Base-by-base conservation (phyloP, 352 stramenopile genomes). In the Phytophthora agathidicida region DNA sequence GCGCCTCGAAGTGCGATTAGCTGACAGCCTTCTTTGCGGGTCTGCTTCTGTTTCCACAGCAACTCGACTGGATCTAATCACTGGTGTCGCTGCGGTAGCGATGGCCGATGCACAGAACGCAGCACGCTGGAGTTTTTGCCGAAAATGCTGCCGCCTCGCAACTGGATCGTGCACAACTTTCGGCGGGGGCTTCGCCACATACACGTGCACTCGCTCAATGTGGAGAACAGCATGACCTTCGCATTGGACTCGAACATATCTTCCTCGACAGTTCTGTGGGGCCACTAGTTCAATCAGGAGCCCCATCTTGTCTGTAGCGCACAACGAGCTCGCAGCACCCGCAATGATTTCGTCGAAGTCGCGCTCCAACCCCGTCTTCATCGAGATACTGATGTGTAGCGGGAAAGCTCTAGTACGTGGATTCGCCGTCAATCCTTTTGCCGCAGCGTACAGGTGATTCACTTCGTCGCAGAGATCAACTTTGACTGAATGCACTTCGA, bases 231-330 rank as follows among this genome's bases (percentile, higher is more conserved):
- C 77, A 1, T 65, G 53, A 5, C 51, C 37, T 54, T 75, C 53
- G n/a, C 72, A 71, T 32, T 91, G 78, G 3, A 91, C 63, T 9
- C 80, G 80, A 17, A 91, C 72, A 27, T 88, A 91, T 14, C 80
- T 57, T 0, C 78, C 80, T 27, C 78, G 66, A n/a, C 71, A 77
- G 23, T 76, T 89, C 3, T 68, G 69, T 7, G 80, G 80, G 2
- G 73, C 56, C 11, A 68, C 45, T 75, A 77, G 89, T 43, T 73
- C 68, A 30, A 88, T 77, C 8, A 68, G 43, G 8, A 68, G 44
- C 1, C 52, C 51, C 1, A 47, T 46, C 16, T 69, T 74, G 13
- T 80, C 68, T 0, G 30, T 23, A 0, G 87, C 37, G 7, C 65
- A 71, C 8, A 81, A 47, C 0, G 52, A 75, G 38, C 64, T 83